Base-by-base conservation (phyloP, 371 early-diverging fungal species). In the Paraphysoderma sedebokerense region DNA sequence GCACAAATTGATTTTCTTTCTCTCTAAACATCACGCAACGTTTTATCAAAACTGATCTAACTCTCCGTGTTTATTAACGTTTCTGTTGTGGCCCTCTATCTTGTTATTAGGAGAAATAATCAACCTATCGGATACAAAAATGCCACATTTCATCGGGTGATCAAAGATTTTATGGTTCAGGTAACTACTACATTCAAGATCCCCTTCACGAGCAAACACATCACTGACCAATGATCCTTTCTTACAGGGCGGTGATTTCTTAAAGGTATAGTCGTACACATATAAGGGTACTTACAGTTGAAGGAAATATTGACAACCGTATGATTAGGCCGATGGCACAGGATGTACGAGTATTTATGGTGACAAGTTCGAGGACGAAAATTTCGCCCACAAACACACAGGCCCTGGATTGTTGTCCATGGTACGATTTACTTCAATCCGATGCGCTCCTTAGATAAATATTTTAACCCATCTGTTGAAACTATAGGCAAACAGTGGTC, bases 111-210 rank as follows among this genome's bases (percentile, higher is more conserved):
- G 56, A 66, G 72, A 48, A 76, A 83, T 54, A 80, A 87, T 24
- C 59, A 74, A 33, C 81, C 85, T 19, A 77, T 80, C 55, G 93
- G 92, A 11, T 98, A 82, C 72, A 89, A 90, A 60, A 78, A 76
- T 54, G 77, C 82, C 53, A 61, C 71, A 29, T 97, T 98, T 67
- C 98, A 97, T 74, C 76, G 95, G 76, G 82, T 91, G 26, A 92
- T 92, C 57, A 85, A 87, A 63, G 82, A 87, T 41, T 99, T 98
- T 65, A 98, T 99, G 93, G 77, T 96, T 5, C 99, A 13, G 13
- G n/a, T n/a, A n/a, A n/a, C n/a, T n/a, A n/a, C n/a, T n/a, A n/a
- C n/a, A n/a, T n/a, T n/a, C n/a, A n/a, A n/a, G n/a, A n/a, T n/a
- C n/a, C n/a, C n/a, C n/a, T n/a, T n/a, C n/a, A n/a, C n/a, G n/a